Evolutionary conservation across 1,284 basidiomycete species (phyloP), one percentile per base, ranked within the genome.

Genomic region (Apiotrichum mycotoxinovorans): DNA sequence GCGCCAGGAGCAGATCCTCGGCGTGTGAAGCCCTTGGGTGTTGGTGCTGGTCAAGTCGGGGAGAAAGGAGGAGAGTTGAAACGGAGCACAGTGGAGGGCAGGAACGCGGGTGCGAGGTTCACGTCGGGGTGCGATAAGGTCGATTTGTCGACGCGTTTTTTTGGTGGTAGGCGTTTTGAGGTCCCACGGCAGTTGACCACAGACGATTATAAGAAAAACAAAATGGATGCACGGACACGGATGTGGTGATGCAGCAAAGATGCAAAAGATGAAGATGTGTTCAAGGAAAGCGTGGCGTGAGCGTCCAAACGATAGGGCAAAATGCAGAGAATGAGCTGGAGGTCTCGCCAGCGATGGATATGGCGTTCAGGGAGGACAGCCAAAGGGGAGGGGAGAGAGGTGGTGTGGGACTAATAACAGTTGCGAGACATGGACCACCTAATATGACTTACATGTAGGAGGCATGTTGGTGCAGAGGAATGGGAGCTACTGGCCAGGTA

Each of bases 11-110:
- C 44, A 34, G 57, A 58, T 23, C 58, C 63, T 18, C 68, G 68
- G 48, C 68, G 66, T 22, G 65, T 58, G 50, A 62, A 56, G 61
- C 62, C 61, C 66, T 67, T 64, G 55, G 67, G 64, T 61, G 61
- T 44, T 34, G 52, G 56, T 46, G 54, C 55, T 56, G 41, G 40
- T 12, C 12, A 5, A 30, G 30, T 12, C 30, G 23, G 37, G 47
- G 41, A 26, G 22, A 33, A 37, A 40, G 37, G 22, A 12, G 33
- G 30, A 17, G 40, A 26, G 23, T 20, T 11, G 34, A 23, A 35
- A 11, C 41, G 42, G 41, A 22, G 33, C 22, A 9, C 15, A 46
- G 37, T 11, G 20, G 35, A 33, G 30, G 23, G 12, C 35, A 38
- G 22, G 25, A n/a, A 20, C 15, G 41, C 15, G 49, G 34, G n/a